Percentiles rank a stretch among this genome's conserved stretches.
These are phyloP conservation scores for Lenwebbia sp. DNA, from an alignment of 345 rosid species.

Conservation along the genomic window DNA sequence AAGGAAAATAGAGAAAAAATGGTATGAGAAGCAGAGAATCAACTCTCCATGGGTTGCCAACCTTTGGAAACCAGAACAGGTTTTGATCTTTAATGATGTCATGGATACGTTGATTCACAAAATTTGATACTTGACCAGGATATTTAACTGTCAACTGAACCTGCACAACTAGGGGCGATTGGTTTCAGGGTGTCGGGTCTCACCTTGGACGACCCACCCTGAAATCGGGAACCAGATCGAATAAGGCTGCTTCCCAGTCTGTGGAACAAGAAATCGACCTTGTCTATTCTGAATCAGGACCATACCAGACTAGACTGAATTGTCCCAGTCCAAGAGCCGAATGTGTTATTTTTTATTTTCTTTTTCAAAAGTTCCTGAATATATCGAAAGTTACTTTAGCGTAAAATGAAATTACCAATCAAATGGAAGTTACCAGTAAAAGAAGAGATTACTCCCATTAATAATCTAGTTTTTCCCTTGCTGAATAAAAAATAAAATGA, in stretches of 20 bases:
- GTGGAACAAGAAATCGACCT: rapidly evolving
- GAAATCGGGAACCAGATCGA: rapidly evolving
- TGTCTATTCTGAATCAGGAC: rapidly evolving
- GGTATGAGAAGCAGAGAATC: not conserved
- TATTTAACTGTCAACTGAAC: not conserved
- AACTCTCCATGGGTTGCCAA: not conserved
- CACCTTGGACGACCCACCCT: too few relatives aligned
- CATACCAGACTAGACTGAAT: rapidly evolving
- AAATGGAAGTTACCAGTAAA: not conserved
- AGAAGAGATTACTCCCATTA: not conserved
- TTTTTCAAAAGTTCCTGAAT: not conserved
- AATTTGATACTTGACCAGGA: not conserved
- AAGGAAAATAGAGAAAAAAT: not conserved
- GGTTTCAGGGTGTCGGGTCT: not conserved
- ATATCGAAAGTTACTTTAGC: not conserved
- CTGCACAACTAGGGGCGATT: rapidly evolving
- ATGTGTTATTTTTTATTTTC: not conserved
- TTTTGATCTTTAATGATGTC: not conserved
- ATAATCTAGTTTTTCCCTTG: not conserved
- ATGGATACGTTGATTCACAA: not conserved
- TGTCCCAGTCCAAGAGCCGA: not conserved
- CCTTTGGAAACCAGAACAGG: not conserved
- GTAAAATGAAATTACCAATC: not conserved
- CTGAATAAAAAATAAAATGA: not conserved
- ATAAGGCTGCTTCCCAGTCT: rapidly evolving